Evolutionary conservation across 2,329 filamentous ascomycete genomes (phyloP), one percentile per base, ranked within the genome.

Genomic region (Stagonosporopsis chrysanthemi): DNA sequence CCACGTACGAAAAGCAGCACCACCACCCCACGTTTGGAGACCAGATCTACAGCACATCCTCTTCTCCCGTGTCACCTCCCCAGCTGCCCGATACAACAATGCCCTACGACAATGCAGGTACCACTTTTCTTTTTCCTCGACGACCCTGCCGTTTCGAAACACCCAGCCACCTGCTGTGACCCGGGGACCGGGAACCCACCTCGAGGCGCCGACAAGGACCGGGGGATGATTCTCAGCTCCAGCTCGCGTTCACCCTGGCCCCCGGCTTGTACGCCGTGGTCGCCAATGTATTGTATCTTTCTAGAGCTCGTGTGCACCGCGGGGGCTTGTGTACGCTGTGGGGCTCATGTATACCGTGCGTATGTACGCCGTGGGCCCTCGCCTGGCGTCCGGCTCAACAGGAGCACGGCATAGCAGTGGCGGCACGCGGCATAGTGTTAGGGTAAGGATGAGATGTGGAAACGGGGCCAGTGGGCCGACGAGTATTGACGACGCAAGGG

Each of bases 141-240:
- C 17, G 8, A 33, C 44, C 51, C 44, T 48, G 29, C 8, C 9
- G 50, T 54, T 54, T 43, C 51, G 43, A 15, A 12, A 24, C 33
- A 17, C 14, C 40, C 50, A 45, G 50, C 50, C 41, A 40, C 49
- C 49, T 45, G 49, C 41, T 39, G 49, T 52, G 33, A 45, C 50
- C 50, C 50, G 46, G 35, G 42, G 50, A 52, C 50, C 50, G 19
- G 50, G 50, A 52, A 52, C 38, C 17, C 33, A 52, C 41, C 14
- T 44, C 5, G 8, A 38, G 28, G 38, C 39, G 31, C 19, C 8
- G 31, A 36, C 39, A 29, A 17, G 48, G 40, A 51, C 48, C 48
- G 22, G 40, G 40, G 24, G 4, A 2, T 1, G 6, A 33, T 33
- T 6, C 29, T 31, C 31, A 33, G 31, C 31, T 33, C 15, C 31